Evolutionary conservation across 116 monocot species (phyloP).

Genomic region (Iris pallida): DNA sequence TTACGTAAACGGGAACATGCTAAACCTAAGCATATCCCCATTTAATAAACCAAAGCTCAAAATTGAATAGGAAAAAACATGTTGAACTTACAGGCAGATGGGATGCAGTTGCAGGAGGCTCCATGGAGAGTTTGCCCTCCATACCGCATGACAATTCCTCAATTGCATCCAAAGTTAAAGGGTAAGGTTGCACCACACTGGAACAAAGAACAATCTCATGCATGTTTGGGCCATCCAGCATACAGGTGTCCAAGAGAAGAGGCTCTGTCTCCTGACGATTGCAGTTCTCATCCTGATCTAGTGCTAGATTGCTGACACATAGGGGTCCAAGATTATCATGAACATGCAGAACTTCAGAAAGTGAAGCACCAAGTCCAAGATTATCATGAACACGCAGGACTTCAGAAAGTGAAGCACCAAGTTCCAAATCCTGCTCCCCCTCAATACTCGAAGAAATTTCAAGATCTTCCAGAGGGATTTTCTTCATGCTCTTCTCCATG

Average conservation of each 20-base stretch:
- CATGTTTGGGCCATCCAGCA: not conserved
- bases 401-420: constrained; percentile 6
- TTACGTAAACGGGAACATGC: no score
- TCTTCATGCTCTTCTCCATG: constrained; percentile 1
- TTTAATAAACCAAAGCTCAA: no score
- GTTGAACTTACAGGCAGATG: no score
- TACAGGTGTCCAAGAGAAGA: not conserved
- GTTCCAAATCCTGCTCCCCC: constrained; percentile 9
- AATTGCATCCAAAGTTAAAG: not conserved
- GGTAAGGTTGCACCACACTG: not conserved
- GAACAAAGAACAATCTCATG: not conserved
- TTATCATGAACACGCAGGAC: constrained; percentile 3
- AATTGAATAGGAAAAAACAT: no score
- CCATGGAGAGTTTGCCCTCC: no score
- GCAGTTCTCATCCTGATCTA: not conserved
- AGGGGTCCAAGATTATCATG: not conserved
- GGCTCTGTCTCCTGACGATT: not conserved
- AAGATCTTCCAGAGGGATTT: not conserved
- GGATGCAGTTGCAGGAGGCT: no score
- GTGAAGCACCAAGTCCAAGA: constrained; percentile 10
- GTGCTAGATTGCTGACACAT: not conserved
- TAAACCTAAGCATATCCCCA: no score
- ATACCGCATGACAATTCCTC: not conserved
- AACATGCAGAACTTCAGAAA: constrained; percentile 11
- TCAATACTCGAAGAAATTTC: constrained; percentile 6